Evolutionary conservation across 805 yeast species (phyloP), one percentile per base, ranked within the genome.

Genomic region (Myxozyma neglecta): DNA sequence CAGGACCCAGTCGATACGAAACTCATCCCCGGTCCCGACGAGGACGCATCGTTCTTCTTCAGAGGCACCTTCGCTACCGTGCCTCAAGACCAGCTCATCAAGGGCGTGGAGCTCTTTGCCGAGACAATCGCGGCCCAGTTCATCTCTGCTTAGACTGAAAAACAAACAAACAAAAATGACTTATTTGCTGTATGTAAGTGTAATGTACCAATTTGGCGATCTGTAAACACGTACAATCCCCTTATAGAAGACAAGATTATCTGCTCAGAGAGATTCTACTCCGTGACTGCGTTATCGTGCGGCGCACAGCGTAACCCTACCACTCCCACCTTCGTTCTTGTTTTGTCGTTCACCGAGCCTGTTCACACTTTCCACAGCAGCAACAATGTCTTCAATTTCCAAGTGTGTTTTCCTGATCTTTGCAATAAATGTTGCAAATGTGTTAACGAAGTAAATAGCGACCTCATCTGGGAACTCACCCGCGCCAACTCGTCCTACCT

Each of bases 381-480:
- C 37, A 56, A 57, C 39, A 53, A 61, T 61, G 65, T 35, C 65
- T 53, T 61, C 65, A 13, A 53, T 61, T 43, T 61, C 65, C 29
- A 57, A 61, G 65, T 61, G 49, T 10, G 65, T 56, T 35, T 37
- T 4, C 35, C 29, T 32, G n/a, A n/a, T 24, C 20, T 18, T 20
- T 43, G 6, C 9, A 35, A 6, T 42, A 10, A 18, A 32, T n/a
- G 0, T 24, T n/a, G 51, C 18, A 24, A 20, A 34, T 32, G 3
- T 14, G n/a, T 13, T 42, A 20, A 36, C 52, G n/a, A 18, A 7
- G 9, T 35, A 47, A n/a, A n/a, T 29, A 64, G 67, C 79, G 84
- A 81, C 69, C 77, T 81, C 62, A 72, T 81, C 77, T 81, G 84
- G 84, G 81, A 79, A 69, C 71, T 81, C 58, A 75, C 82, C 76